Evolutionary conservation across 116 monocot species (phyloP), one percentile per base, ranked within the genome.

Genomic region (Trichopus zeylanicus): DNA sequence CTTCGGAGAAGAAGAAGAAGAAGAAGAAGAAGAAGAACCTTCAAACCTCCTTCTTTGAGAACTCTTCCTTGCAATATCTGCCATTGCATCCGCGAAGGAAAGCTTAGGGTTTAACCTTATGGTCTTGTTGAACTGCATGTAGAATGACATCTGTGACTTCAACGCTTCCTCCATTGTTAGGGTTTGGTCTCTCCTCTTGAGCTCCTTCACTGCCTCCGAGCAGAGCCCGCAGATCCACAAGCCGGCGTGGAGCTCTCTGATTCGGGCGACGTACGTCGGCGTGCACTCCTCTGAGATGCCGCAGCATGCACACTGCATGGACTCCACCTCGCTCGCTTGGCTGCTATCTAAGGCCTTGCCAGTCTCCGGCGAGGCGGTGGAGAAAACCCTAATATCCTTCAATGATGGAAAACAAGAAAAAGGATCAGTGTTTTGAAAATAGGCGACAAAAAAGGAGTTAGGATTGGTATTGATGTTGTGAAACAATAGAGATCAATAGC

Each of bases 251-350:
- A 26, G 11, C 18, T 38, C 53, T 31, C 33, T 59, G 6, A 66
- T 32, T 0, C 23, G 18, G 66, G 5, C 19, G 52, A 73, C 61
- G 60, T 73, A 73, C 6, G 51, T 30, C 2, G 66, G 60, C 1
- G 73, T 73, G 60, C 65, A 73, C 24, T 64, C 66, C 46, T 73
- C 73, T 1, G 53, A 55, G 35, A 73, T 56, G 5, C 73, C 73
- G 26, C 73, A 73, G 38, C 73, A 66, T 52, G 52, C 60, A 31
- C 73, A 73, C 37, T 58, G n/a, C 1, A 64, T 51, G 23, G 13
- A 53, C 35, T 59, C 42, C 6, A 33, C 54, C 31, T 53, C 61
- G 11, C 26, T 60, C 7, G 19, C 31, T 31, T 42, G 42, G 18
- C 13, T 42, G 42, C 12, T 3, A 13, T 42, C 18, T 16, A 3